A percentile compares a stretch with the other conserved stretches of the same genome.
Evolutionary conservation across 345 rosid species (phyloP).

Genomic region (Eucalyptus polyanthemos): DNA sequence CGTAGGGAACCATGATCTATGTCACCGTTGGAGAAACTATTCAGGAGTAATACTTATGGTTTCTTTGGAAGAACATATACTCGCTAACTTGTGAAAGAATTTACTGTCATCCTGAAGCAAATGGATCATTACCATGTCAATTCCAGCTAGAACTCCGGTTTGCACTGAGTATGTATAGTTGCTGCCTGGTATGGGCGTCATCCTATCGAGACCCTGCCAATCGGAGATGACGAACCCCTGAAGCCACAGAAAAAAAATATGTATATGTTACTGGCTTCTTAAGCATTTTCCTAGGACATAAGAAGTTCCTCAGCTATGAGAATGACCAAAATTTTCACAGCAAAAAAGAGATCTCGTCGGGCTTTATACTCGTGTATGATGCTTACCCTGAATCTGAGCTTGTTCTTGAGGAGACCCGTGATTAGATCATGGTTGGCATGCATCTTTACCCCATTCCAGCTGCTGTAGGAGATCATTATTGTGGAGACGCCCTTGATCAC

Average conservation of each 20-base stretch:
- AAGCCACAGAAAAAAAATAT: neutral
- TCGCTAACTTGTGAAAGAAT: neutral
- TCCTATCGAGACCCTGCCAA: conserved; percentile 65
- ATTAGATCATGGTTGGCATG: conserved; percentile 49
- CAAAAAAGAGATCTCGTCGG: neutral
- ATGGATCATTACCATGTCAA: conserved; percentile 51
- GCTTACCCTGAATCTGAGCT: conserved; percentile 45
- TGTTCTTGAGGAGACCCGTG: conserved; percentile 40
- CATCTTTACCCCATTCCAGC: conserved; percentile 63
- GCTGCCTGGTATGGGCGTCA: conserved; percentile 38
- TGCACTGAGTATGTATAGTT: conserved; percentile 55
- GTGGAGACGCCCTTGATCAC: conserved; percentile 56
- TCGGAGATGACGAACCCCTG: conserved; percentile 85
- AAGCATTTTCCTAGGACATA: neutral
- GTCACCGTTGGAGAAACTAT: neutral
- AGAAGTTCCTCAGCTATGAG: neutral
- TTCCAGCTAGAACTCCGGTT: conserved; percentile 41
- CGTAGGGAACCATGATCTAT: conserved; percentile 63
- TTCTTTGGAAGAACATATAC: neutral
- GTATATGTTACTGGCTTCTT: neutral
- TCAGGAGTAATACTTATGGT: neutral
- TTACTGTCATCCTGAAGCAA: neutral
- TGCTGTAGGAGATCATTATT: conserved; percentile 63
- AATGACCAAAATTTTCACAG: neutral
- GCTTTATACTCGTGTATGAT: neutral